Conservation (phyloP, 2,329 filamentous ascomycete species). For the Chaetomiaceae sp. region DNA sequence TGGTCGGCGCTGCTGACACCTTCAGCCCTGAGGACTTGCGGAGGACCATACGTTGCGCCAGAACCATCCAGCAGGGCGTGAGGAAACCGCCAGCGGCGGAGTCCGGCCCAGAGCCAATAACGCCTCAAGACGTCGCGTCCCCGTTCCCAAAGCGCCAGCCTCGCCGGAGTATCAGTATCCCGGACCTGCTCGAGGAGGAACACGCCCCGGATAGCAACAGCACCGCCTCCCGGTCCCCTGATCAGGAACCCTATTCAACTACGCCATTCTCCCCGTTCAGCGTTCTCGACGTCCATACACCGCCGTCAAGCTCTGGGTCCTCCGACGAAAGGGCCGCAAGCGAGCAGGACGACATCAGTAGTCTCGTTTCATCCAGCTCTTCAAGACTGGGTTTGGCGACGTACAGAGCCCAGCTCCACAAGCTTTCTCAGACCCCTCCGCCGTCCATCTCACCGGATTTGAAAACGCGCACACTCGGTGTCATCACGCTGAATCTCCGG, state of each 20-base stretch:
- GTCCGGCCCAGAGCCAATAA: neutral
- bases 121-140: neutral
- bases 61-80: constrained; percentile 15
- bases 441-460: constrained; percentile 15
- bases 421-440: constrained; percentile 17
- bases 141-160: neutral
- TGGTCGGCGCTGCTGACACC: constrained; percentile 3
- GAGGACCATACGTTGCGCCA: constrained; percentile 16
- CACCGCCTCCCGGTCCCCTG: neutral
- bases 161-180: constrained; percentile 20
- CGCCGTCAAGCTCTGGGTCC: constrained; percentile 11
- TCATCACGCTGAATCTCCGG: constrained; percentile 21
- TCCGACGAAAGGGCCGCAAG: constrained; percentile 7
- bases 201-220: neutral
- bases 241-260: neutral
- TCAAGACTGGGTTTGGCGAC: constrained; percentile 13
- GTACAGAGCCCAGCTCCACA: constrained; percentile 19
- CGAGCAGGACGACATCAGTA: neutral
- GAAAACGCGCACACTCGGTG: constrained; percentile 17
- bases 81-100: constrained; percentile 3
- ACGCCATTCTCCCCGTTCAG: constrained; percentile 11
- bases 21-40: constrained; percentile 20
- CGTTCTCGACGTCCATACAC: constrained; percentile 7
- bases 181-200: constrained; percentile 17
- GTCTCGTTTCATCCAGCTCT: constrained; percentile 7